Percentiles rank a stretch among this genome's conserved stretches.
Evolutionary conservation across 1,284 basidiomycete genomes (phyloP).

Genomic region (Cystobasidium pallidum): DNA sequence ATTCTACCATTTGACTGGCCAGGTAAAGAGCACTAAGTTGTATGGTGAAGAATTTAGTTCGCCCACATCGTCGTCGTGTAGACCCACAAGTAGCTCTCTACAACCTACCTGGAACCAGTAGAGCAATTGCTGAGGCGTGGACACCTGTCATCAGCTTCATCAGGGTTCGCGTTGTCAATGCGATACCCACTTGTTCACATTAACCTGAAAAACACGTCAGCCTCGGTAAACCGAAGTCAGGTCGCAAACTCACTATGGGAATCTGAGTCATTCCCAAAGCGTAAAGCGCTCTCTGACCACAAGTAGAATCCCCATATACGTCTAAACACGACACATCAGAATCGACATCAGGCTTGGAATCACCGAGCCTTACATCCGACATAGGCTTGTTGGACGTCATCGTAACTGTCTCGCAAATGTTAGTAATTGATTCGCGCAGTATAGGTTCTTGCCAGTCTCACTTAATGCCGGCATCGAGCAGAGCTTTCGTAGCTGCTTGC

Average conservation of each 20-base stretch:
- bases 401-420: slow-evolving; percentile 63
- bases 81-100: too few relatives aligned
- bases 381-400: slow-evolving; percentile 71
- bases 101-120: slow-evolving; percentile 63
- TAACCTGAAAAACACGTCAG: not conserved
- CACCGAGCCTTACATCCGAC: slow-evolving; percentile 63
- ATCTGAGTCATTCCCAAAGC: slow-evolving; percentile 81
- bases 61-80: too few relatives aligned
- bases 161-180: not conserved
- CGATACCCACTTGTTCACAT: slow-evolving; percentile 30
- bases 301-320: slow-evolving; percentile 65
- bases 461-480: slow-evolving; percentile 77
- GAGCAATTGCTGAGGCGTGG: slow-evolving; percentile 69
- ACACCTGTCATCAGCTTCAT: not conserved
- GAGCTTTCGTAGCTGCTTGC: slow-evolving; percentile 79
- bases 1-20: slow-evolving; percentile 69
- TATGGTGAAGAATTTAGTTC: too few relatives aligned
- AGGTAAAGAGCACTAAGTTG: slow-evolving; percentile 73
- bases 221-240: not conserved
- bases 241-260: slow-evolving; percentile 83
- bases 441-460: not conserved
- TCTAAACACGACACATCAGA: not conserved
- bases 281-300: slow-evolving; percentile 81
- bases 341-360: too few relatives aligned
- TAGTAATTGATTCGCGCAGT: not conserved